Base-by-base conservation (phyloP, 2,329 filamentous ascomycete genomes). In the Calonectria pteridis region DNA sequence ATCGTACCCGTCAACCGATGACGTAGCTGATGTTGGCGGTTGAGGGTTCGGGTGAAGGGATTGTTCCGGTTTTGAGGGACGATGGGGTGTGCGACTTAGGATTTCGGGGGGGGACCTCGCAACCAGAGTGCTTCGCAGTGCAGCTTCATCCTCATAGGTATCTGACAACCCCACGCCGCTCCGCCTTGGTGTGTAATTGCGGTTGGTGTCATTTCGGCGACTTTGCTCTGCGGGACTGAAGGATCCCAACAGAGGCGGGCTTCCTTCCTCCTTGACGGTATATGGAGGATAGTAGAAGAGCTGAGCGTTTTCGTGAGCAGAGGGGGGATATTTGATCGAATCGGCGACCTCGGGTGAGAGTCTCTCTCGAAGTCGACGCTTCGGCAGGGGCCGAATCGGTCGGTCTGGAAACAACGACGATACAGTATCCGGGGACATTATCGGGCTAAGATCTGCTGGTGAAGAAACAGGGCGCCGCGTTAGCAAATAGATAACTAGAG, bases 381-480 rank as follows among this genome's bases (percentile, higher is more conserved):
- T 97, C 53, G 97, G 97, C 74, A 99, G 88, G 71, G 97, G 97
- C 82, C 95, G 93, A 83, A 99, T 99, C 74, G 96, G 94, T 84
- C 97, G 93, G 83, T 98, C 94, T 77, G 95, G 95, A 83, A 94
- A 98, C 81, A 95, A 89, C 73, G 94, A 92, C 73, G 95, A 97
- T 76, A 92, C 89, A 73, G 94, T 93, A 88, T 98, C 95, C 77
- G 92, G 88, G 81, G 91, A 91, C 90, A 93, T 93, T 72, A 83
- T 89, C 81, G 84, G 84, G 80, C 84, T 84, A 84, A 84, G 82
- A 83, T 85, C 88, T 90, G 82, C 71, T 69, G 64, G 37, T 43
- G 55, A 74, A 62, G 67, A 74, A 69, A 64, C 69, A 74, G 63
- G 53, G 70, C 73, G 64, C 72, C 67, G 75, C 67, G 80, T 84